Base-by-base conservation (phyloP, 495 filamentous ascomycete genomes). In the Rhypophila decipiens region DNA sequence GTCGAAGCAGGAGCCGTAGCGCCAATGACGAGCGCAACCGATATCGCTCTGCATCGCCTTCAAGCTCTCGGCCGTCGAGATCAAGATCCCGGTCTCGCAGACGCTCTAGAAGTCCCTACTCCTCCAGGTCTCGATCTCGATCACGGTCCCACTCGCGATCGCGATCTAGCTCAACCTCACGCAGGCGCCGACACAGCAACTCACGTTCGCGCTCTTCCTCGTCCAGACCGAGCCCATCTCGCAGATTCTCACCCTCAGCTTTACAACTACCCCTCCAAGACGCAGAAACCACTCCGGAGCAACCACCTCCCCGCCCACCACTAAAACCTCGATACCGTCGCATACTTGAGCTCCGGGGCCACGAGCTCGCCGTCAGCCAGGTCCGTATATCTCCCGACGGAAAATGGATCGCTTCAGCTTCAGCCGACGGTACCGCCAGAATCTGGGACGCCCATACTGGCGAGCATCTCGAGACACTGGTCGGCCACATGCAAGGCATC, bases 331-430 rank as follows among this genome's bases (percentile, higher is more conserved):
- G 66, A 39, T 75, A 66, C 45, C 60, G 58, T 5, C 58, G 60
- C 7, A 57, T 55, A 3, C 51, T 73, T 13, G 46, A 51, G 15
- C 75, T 97, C 5, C 71, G 66, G 20, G 90, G 89, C 5, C 93
- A 98, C 67, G 67, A 76, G 31, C 78, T 79, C 27, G 87, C 84
- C 44, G 80, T 98, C 11, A 81, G 90, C n/a, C 79, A 85, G 18
- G 90, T 95, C 21, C 83, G 85, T 57, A 93, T 95, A 67, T 95
- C 89, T 2, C 93, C 90, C 10, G 85, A 94, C 68, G 87, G 89
- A 12, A 75, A 75, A 33, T 90, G 85, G 83, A 87, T 98, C 53
- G 93, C 93, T 3, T 94, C 87, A 52, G 84, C 82, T 46, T 90
- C 91, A 19, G 88, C 93, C 46, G 93, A 98, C 60, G 83, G 78